phyloP scores from a whole-genome alignment of 2,329 filamentous ascomycete genomes.

The Apiospora aurea region DNA sequence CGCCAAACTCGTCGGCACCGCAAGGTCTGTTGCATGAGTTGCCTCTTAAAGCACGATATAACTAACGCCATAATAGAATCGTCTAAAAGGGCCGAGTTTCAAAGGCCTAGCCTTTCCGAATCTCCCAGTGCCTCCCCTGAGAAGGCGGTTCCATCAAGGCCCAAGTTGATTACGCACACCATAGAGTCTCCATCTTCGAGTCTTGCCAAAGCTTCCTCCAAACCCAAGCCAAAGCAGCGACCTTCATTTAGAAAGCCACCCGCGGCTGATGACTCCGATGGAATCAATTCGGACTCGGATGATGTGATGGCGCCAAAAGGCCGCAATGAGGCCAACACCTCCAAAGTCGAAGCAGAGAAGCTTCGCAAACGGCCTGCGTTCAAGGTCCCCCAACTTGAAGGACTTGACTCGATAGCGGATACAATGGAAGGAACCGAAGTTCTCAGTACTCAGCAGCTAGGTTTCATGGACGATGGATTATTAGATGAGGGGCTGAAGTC shows the following conservation, averaged over 20 bases:
- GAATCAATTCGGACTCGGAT: not conserved
- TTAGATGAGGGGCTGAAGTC: not conserved
- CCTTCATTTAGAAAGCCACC: not conserved
- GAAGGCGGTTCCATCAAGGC: not conserved
- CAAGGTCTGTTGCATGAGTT: constrained; percentile 28
- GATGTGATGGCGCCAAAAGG: not conserved
- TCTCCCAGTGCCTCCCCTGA: not conserved
- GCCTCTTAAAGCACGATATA: not conserved
- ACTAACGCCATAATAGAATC: not conserved
- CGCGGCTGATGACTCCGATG: not conserved
- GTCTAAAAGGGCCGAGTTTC: not conserved
- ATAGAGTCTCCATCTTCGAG: not conserved
- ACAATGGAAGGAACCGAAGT: not conserved
- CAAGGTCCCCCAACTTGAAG: constrained; percentile 37
- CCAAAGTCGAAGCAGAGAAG: constrained; percentile 25
- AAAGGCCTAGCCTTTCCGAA: not conserved
- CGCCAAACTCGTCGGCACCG: constrained; percentile 28
- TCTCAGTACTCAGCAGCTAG: constrained; percentile 26
- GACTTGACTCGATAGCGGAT: constrained; percentile 25
- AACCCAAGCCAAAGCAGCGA: not conserved
- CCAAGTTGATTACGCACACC: not conserved
- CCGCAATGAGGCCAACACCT: not conserved
- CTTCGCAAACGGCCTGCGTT: constrained; percentile 34
- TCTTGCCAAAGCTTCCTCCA: not conserved
- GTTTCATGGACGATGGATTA: constrained; percentile 5